These are phyloP conservation scores for Carex pumila DNA, from an alignment of 176 grass and related monocot genomes.

Conservation along the genomic window DNA sequence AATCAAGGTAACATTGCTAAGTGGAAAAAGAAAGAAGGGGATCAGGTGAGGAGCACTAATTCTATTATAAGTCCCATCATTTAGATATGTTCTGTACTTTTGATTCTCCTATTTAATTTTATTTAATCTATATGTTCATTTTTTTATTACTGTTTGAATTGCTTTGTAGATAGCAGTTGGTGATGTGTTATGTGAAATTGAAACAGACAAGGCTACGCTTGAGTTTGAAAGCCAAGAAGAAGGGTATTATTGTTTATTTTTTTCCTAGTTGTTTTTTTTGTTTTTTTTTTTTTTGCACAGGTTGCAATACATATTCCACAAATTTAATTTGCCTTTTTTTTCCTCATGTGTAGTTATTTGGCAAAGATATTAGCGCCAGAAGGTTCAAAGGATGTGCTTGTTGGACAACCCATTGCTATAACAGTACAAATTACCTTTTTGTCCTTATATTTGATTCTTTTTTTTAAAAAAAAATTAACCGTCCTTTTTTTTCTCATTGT, in stretches of 20 bases:
- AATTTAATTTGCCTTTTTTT: slow-evolving; percentile 4
- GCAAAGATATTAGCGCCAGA: slow-evolving; percentile 93
- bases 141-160: background rate
- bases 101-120: background rate
- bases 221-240: slow-evolving; percentile 97
- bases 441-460: background rate
- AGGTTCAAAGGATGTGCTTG: slow-evolving; percentile 97
- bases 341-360: slow-evolving; percentile 50
- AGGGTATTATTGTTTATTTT: slow-evolving; percentile 49
- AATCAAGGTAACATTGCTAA: slow-evolving; percentile 98
- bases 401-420: slow-evolving; percentile 84
- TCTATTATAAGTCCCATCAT: background rate
- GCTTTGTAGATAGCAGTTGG: slow-evolving; percentile 79
- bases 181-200: slow-evolving; percentile 96
- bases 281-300: background rate
- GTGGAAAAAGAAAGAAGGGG: slow-evolving; percentile 96
- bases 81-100: background rate
- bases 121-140: background rate
- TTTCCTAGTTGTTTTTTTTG: background rate
- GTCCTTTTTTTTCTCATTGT: background rate
- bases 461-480: too few species aligned
- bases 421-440: slow-evolving; percentile 48
- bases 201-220: slow-evolving; percentile 95
- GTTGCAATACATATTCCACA: background rate
- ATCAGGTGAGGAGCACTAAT: slow-evolving; percentile 43